Percentiles rank a stretch among this genome's conserved stretches.
Conservation (phyloP, 2,329 filamentous ascomycete species). For the Aspergillus aculeatus region DNA sequence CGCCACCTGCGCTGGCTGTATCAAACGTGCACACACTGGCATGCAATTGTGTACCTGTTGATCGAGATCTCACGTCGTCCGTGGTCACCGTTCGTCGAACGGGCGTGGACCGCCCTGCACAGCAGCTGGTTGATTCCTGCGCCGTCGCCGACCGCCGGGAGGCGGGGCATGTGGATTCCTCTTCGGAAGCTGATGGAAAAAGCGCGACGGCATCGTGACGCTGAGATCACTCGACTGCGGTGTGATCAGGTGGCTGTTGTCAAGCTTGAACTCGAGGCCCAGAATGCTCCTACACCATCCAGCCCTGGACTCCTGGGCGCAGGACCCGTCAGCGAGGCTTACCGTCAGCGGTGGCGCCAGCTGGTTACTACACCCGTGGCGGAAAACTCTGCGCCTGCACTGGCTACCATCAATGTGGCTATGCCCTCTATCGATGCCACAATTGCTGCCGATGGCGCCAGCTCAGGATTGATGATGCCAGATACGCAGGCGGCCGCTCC, state of each 20-base stretch:
- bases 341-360: not conserved
- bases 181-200: not conserved
- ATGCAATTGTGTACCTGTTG: conserved; percentile 57
- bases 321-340: not conserved
- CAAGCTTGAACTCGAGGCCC: not conserved
- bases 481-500: not conserved
- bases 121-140: not conserved
- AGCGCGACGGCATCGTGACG: not conserved
- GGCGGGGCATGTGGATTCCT: not conserved
- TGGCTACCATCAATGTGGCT: not conserved
- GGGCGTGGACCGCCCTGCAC: not conserved
- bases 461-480: not conserved
- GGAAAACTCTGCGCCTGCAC: not conserved
- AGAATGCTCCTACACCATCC: not conserved
- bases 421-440: too few species aligned
- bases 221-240: not conserved
- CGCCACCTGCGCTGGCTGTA: conserved; percentile 60
- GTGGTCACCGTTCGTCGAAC: not conserved
- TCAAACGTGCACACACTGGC: conserved; percentile 60
- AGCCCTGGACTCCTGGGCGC: not conserved
- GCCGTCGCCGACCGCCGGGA: not conserved
- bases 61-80: conserved; percentile 40
- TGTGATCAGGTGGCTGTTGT: not conserved
- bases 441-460: not conserved
- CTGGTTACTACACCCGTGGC: not conserved